Evolutionary conservation across 2,329 filamentous ascomycete species (phyloP), one percentile per base, ranked within the genome.

Genomic region (Venturia asperata): DNA sequence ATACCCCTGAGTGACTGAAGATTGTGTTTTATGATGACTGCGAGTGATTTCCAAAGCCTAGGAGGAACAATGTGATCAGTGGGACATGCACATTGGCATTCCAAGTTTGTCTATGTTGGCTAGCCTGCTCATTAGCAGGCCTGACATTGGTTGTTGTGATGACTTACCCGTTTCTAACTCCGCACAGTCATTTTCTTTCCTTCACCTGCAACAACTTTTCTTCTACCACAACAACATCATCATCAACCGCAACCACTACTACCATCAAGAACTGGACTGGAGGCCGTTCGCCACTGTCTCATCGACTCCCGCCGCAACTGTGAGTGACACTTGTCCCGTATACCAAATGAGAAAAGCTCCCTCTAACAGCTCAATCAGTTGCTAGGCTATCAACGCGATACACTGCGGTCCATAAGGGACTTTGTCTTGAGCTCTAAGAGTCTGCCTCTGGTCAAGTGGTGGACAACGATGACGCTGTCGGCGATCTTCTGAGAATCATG

Each of bases 121-220:
- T 27, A 49, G 19, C 3, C 21, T 56, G 17, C 30, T 56, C 27
- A 11, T 37, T n/a, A 56, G 52, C 30, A 13, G 7, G 27, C 27
- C n/a, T 27, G 24, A 19, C 52, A 2, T 56, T n/a, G 24, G 30
- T n/a, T 56, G 52, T 34, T 56, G 30, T 56, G 30, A 21, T 37
- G 27, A 56, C 52, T 56, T 56, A 56, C 52, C 30, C 52, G 27
- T 56, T 56, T 56, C 52, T 27, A n/a, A 27, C 15, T 3, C 30
- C 27, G 47, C 52, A 56, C 52, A 56, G 4, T 19, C 21, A 34
- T 37, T 37, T 56, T 56, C 30, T n/a, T n/a, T 37, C 15, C 30
- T 56, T 56, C 27, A 56, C 27, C n/a, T 7, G 34, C 52, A 56
- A 56, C 52, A 27, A 56, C 13, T 24, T 34, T 17, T 21, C 49